Evolutionary conservation across 371 early-diverging fungal species (phyloP), one percentile per base, ranked within the genome.

Genomic region (Lichtheimia hyalospora): DNA sequence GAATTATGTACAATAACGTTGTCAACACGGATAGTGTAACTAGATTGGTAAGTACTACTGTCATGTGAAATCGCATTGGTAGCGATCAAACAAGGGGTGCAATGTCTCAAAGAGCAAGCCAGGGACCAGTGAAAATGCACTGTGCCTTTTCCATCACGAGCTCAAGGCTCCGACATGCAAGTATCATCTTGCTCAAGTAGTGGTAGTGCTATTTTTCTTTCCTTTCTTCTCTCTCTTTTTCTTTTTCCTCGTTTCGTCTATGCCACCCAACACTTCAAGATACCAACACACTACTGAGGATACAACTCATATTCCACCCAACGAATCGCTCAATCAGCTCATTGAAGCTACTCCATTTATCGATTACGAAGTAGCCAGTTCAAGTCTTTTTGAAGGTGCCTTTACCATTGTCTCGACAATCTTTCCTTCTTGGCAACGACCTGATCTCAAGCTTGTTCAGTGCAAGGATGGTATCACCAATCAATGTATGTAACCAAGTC

Each of bases 401-500:
- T 77, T 63, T 54, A 63, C 73, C 12, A 83, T 90, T 24, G 77
- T 87, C 16, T 58, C 65, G 18, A 59, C 52, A n/a, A 74, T 92
- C 15, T 93, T 95, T 68, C 88, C 92, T 10, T 70, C 81, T 28
- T 95, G 94, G 96, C 68, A 83, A 39, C 66, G 61, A 18, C 53
- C 77, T 40, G 84, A 92, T 46, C 74, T 92, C 24, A 69, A 70
- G 5, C 78, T 90, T 56, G 67, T 79, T 18, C 92, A 93, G 69
- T 92, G 89, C 82, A 94, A 91, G 69, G 92, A 93, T 59, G 96
- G 96, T 34, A 96, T 96, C 65, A 96, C 96, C 56, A 96, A 96
- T 68, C 91, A 91, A 70, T 68, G 89, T 90, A 85, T 79, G 84
- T 73, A 27, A 43, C 21, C 44, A 15, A 24, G 34, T 2, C 40